Conservation (phyloP, 208 protist species). For the Herpetomonas muscarum region DNA sequence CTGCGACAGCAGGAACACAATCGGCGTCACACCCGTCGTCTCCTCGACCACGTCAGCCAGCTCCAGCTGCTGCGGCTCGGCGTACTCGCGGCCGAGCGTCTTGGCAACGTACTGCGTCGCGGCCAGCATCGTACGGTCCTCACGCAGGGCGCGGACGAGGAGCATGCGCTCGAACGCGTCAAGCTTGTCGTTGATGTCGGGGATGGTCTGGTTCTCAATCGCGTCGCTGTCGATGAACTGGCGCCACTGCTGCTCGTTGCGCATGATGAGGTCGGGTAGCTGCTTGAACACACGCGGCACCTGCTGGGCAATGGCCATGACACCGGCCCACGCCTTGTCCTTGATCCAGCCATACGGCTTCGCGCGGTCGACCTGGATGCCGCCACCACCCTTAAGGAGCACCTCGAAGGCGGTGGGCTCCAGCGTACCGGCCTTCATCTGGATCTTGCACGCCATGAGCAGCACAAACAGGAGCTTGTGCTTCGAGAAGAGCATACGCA, state of each 20-base stretch:
- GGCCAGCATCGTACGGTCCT: conserved; percentile 95
- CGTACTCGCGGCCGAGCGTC: conserved; percentile 91
- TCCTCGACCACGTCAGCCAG: conserved; percentile 88
- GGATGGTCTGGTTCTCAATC: conserved; percentile 87
- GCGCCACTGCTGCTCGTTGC: conserved; percentile 92
- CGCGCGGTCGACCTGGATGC: conserved; percentile 86
- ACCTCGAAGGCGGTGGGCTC: conserved; percentile 83
- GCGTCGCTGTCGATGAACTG: conserved; percentile 94
- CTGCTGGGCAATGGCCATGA: conserved; percentile 86
- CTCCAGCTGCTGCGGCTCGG: conserved; percentile 88
- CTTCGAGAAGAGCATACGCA: conserved; percentile 96
- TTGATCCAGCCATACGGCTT: conserved; percentile 96
- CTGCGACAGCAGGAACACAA: conserved; percentile 96
- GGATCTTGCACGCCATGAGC: conserved; percentile 96
- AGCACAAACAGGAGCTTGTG: conserved; percentile 97
- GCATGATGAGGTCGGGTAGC: conserved; percentile 92
- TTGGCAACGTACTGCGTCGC: conserved; percentile 91
- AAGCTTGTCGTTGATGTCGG: conserved; percentile 92
- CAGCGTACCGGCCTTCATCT: conserved; percentile 85
- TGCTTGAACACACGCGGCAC: conserved; percentile 90
- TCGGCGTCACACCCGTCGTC: conserved; percentile 86
- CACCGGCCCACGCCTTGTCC: conserved; percentile 95
- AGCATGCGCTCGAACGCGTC: conserved; percentile 94
- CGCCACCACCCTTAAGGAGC: conserved; percentile 95
- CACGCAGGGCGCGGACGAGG: conserved; percentile 91